phyloP scores from a whole-genome alignment of 139 green algal species.

The Mesotaenium endlicherianum region DNA sequence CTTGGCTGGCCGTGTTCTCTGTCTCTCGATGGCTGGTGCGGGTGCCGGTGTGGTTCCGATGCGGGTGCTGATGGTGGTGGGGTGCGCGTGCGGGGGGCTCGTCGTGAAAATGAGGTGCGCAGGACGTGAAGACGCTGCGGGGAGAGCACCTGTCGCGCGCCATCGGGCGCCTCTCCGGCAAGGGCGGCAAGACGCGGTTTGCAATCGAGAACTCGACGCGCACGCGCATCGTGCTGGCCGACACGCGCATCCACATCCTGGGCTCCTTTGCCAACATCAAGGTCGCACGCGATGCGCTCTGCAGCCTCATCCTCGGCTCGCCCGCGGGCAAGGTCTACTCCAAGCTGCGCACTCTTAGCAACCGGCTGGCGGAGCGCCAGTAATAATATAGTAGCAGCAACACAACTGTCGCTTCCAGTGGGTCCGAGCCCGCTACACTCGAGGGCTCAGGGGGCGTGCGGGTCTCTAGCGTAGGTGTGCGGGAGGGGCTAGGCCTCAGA shows the following conservation, averaged over 20 bases:
- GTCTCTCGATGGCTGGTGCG: too few species aligned
- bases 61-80: too few species aligned
- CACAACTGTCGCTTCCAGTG: too few species aligned
- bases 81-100: too few species aligned
- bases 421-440: too few species aligned
- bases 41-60: too few species aligned
- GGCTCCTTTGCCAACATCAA: constrained; percentile 79
- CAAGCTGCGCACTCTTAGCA: constrained; percentile 59
- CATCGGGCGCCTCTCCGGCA: constrained; percentile 90
- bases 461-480: too few species aligned
- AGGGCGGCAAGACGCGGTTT: constrained; percentile 98
- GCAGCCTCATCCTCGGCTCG: constrained; percentile 91
- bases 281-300: constrained; percentile 78
- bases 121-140: constrained; percentile 79
- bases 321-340: constrained; percentile 97
- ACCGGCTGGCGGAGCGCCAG: not conserved
- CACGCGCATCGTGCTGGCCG: constrained; percentile 94
- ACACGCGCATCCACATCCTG: constrained; percentile 95
- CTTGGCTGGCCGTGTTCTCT: too few species aligned
- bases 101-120: too few species aligned
- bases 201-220: constrained; percentile 97
- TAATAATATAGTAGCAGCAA: too few species aligned
- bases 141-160: constrained; percentile 94
- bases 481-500: too few species aligned
- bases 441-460: too few species aligned